phyloP scores from a whole-genome alignment of 2,329 filamentous ascomycete species.

The Fusarium marasasianum region DNA sequence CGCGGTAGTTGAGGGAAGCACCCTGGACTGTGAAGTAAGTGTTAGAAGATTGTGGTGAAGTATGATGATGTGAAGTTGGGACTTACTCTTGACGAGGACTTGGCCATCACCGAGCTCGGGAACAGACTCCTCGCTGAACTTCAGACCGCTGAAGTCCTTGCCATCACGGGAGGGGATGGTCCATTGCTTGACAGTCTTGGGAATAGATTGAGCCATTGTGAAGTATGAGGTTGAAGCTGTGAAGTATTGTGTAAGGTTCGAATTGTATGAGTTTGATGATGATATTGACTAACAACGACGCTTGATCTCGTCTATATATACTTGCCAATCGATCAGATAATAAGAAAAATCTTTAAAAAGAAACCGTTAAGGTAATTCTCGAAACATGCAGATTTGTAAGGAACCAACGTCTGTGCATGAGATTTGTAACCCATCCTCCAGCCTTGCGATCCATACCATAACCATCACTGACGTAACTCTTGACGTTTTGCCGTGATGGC shows the following conservation, averaged over 20 bases:
- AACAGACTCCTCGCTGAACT: conserved; percentile 63
- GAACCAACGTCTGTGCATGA: conserved; percentile 18
- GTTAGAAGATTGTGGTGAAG: conserved; percentile 3
- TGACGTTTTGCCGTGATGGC: conserved; percentile 19
- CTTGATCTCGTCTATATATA: conserved; percentile 14
- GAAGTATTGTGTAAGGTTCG: neutral
- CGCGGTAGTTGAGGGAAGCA: conserved; percentile 65
- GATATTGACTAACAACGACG: neutral
- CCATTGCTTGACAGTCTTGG: conserved; percentile 65
- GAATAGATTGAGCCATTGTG: conserved; percentile 42
- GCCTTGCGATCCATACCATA: neutral
- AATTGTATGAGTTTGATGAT: neutral
- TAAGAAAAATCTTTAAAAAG: neutral
- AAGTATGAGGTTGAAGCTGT: neutral
- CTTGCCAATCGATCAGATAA: neutral
- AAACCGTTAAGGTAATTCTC: neutral
- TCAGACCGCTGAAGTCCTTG: conserved; percentile 66
- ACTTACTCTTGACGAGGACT: conserved; percentile 70
- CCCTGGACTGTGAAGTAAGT: conserved; percentile 52
- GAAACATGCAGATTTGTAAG: conserved; percentile 19
- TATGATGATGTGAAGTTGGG: neutral
- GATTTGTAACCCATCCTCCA: conserved; percentile 23
- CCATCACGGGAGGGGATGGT: conserved; percentile 53
- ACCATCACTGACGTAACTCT: conserved; percentile 28
- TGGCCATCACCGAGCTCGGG: conserved; percentile 74